A percentile compares a stretch with the other conserved stretches of the same genome.
Evolutionary conservation across 1,139 yeast species (phyloP).

Genomic region (Protomyces pachydermus): DNA sequence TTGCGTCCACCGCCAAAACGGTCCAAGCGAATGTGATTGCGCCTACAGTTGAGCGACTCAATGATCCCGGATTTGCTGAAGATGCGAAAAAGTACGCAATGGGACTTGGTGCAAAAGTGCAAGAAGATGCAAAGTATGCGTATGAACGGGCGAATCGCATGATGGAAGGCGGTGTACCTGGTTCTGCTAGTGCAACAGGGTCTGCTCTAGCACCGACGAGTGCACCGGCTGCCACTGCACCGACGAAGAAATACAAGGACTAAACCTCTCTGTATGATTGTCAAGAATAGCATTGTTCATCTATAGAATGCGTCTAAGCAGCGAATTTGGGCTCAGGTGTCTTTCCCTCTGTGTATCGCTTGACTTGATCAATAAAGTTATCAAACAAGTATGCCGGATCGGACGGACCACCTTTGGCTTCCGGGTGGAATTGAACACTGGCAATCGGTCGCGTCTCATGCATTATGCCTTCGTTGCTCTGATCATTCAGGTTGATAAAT

Average conservation of each 20-base stretch:
- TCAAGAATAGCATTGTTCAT: not conserved
- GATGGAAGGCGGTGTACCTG: not conserved
- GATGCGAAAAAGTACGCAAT: slow-evolving; percentile 16
- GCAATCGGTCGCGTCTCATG: slow-evolving; percentile 81
- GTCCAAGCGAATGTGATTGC: slow-evolving; percentile 84
- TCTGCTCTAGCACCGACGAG: not conserved
- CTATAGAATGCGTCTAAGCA: slow-evolving; percentile 1
- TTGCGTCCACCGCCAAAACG: slow-evolving; percentile 74
- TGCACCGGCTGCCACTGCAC: not conserved
- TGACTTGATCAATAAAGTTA: slow-evolving; percentile 20
- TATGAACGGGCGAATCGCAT: slow-evolving; percentile 13
- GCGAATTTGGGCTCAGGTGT: slow-evolving; percentile 15
- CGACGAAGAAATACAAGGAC: not conserved
- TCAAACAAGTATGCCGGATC: slow-evolving; percentile 89
- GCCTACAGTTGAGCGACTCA: slow-evolving; percentile 77
- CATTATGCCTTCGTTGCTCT: slow-evolving; percentile 95
- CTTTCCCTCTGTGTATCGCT: slow-evolving; percentile 12
- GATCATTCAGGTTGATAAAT: slow-evolving; percentile 87
- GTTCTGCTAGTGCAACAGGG: not conserved
- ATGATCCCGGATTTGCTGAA: slow-evolving; percentile 55
- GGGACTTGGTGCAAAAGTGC: slow-evolving; percentile 15
- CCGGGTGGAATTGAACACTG: slow-evolving; percentile 97
- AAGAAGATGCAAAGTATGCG: slow-evolving; percentile 25
- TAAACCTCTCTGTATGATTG: not conserved
- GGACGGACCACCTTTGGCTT: slow-evolving; percentile 97